Base-by-base conservation (phyloP, 2,329 filamentous ascomycete genomes). In the Neonectria punicea region DNA sequence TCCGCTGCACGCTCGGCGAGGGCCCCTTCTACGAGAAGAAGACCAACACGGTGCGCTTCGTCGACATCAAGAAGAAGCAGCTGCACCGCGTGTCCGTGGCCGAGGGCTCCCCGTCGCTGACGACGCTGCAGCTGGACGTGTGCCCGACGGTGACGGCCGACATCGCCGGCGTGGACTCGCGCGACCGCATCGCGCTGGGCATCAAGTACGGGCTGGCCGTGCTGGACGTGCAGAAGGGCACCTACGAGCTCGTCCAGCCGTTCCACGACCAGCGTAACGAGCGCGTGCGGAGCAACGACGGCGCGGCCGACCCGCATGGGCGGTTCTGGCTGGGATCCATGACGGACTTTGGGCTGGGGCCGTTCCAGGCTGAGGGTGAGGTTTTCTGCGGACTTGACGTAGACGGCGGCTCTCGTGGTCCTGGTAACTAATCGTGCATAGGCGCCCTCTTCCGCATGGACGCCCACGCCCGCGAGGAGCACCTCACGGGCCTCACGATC, bases 271-370 rank as follows among this genome's bases (percentile, higher is more conserved):
- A 74, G 34, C 68, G 73, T 36, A 86, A 83, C 68, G 81, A 86
- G 76, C 80, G 89, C 22, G 83, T 92, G 77, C 82, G 89, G 61
- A 86, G 91, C 78, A 97, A 97, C 76, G 94, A 97, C 75, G 94
- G 94, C 51, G 91, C 89, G 5, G 89, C 93, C 56, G 94, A 97
- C 75, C 90, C 89, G 28, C 86, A 90, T 67, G 94, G 94, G 34
- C 85, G 93, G 36, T 96, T 95, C 80, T 97, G 93, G 92, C 84
- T 94, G 6, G 93, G 93, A 8, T 88, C 88, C 67, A 97, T 97
- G 92, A 96, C 93, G 67, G 93, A 97, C 75, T 87, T 89, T 72
- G 80, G 79, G 16, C 71, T 81, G 20, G 86, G 86, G 36, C 78
- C 80, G 3, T 91, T 93, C 60, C 83, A 89, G 73, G 82, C 88